A percentile compares a stretch with the other conserved stretches of the same genome.
Conservation (phyloP, 2,329 filamentous ascomycete genomes). For the Sporothrix schenckii region DNA sequence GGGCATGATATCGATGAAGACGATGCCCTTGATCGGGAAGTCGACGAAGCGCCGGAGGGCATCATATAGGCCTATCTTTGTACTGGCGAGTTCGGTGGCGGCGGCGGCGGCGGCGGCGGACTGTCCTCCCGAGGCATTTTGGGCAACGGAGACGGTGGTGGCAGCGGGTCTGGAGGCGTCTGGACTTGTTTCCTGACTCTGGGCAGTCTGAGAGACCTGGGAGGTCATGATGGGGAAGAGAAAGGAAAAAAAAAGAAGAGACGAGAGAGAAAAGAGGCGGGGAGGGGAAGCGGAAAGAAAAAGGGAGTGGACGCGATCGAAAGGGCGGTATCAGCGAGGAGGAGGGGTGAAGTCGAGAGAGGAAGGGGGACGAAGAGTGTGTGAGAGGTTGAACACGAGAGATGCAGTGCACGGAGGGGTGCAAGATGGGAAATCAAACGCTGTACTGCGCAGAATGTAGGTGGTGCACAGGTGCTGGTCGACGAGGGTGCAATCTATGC, state of each 20-base stretch:
- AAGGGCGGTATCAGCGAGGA: conserved; percentile 22
- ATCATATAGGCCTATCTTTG: conserved; percentile 69
- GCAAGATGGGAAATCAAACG: conserved; percentile 9
- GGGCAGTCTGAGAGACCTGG: conserved; percentile 34
- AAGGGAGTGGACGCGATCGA: not conserved
- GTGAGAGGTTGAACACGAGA: conserved; percentile 22
- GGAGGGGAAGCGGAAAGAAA: conserved; percentile 16
- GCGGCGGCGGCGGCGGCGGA: conserved; percentile 63
- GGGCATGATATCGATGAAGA: conserved; percentile 98
- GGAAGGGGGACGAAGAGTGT: conserved; percentile 8
- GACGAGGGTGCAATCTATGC: conserved; percentile 34
- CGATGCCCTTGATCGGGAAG: conserved; percentile 88
- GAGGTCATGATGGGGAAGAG: conserved; percentile 45
- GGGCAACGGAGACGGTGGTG: conserved; percentile 41
- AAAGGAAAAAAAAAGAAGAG: conserved; percentile 39
- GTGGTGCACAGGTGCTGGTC: conserved; percentile 23
- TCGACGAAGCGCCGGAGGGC: conserved; percentile 85
- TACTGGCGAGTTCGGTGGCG: conserved; percentile 67
- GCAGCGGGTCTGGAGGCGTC: conserved; percentile 41
- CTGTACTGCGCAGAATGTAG: not conserved
- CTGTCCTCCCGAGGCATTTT: conserved; percentile 67
- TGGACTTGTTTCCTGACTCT: conserved; percentile 41
- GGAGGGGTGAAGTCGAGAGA: conserved; percentile 17
- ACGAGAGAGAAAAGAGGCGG: conserved; percentile 38
- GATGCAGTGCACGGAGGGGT: conserved; percentile 27